Base-by-base conservation (phyloP, 164 flowering plant species). In the Akebia trifoliata region DNA sequence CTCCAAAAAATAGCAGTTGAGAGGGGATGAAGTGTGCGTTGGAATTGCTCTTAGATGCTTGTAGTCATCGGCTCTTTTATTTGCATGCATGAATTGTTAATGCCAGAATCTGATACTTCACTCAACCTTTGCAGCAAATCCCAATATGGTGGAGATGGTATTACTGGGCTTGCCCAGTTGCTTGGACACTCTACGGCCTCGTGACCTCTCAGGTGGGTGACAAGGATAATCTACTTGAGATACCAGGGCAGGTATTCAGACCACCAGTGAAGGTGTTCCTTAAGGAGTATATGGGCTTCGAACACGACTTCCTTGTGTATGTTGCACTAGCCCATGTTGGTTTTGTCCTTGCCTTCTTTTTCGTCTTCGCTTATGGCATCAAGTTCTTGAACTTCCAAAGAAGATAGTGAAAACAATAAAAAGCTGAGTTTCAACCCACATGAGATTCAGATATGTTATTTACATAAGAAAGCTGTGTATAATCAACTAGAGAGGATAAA, bases 361-460 rank as follows among this genome's bases (percentile, higher is more conserved):
- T 78, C 12, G 79, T 79, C 32, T 89, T 89, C 58, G 87, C 81
- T 2, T 84, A 66, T 57, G 79, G 78, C 48, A 89, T 89, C 74
- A 89, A 78, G 76, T 78, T 61, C 74, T 69, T 86, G 43, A 89
- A 89, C 71, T 89, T 82, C 80, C 96, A 86, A 54, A 82, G 70
- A 50, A 78, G 89, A 75, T 88, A 63, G 65, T 8, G 50, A 40
- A 21, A 39, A 22, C n/a, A n/a, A 37, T 32, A 31, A 12, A 51
- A 24, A 35, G 20, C 8, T 11, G 26, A 7, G 34, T 35, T 57
- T 15, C 18, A 26, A 9, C 8, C 1, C n/a, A n/a, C 50, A 36
- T 30, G 50, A 64, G 26, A 17, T 32, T 50, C 20, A 6, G 21
- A 37, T 37, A 37, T 8, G 22, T 50, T n/a, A n/a, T n/a, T n/a